Evolutionary conservation across 345 rosid genomes (phyloP).

Genomic region (Rhizophora mangle): DNA sequence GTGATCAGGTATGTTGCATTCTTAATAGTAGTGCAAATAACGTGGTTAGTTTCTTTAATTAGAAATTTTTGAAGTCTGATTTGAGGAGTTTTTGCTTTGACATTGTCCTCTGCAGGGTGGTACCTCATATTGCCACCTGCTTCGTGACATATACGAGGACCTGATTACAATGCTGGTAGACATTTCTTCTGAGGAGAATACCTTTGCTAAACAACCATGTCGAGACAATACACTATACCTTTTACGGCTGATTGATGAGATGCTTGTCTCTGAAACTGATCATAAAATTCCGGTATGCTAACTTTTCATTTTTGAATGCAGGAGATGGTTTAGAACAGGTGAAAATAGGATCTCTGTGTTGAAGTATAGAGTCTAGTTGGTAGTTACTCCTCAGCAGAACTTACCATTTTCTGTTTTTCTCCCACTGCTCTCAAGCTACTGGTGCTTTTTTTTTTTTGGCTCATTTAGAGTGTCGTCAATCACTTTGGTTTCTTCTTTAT

Average conservation of each 20-base stretch:
- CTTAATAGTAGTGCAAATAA: constrained; percentile 6
- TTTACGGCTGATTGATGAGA: constrained; percentile 76
- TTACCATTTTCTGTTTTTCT: neutral
- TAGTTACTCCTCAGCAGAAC: neutral
- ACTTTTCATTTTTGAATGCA: neutral
- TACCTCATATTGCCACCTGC: constrained; percentile 48
- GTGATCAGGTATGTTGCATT: constrained; percentile 55
- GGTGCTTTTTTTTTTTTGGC: no score
- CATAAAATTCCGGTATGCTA: constrained; percentile 62
- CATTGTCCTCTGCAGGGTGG: constrained; percentile 50
- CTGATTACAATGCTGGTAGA: constrained; percentile 68
- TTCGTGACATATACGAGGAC: constrained; percentile 73
- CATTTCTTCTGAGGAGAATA: constrained; percentile 71
- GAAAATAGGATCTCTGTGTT: neutral
- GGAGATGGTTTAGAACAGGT: neutral
- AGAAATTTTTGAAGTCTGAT: neutral
- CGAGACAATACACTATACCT: constrained; percentile 86
- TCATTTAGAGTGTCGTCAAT: no score
- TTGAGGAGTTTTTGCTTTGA: constrained; percentile 13
- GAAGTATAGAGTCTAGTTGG: neutral
- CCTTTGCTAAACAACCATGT: constrained; percentile 83
- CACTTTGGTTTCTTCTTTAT: no score
- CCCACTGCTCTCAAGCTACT: no score
- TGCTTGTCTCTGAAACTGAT: constrained; percentile 79
- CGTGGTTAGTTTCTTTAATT: neutral